phyloP scores from a whole-genome alignment of 2,329 filamentous ascomycete species.

The Lecanoromycetidae sp. region DNA sequence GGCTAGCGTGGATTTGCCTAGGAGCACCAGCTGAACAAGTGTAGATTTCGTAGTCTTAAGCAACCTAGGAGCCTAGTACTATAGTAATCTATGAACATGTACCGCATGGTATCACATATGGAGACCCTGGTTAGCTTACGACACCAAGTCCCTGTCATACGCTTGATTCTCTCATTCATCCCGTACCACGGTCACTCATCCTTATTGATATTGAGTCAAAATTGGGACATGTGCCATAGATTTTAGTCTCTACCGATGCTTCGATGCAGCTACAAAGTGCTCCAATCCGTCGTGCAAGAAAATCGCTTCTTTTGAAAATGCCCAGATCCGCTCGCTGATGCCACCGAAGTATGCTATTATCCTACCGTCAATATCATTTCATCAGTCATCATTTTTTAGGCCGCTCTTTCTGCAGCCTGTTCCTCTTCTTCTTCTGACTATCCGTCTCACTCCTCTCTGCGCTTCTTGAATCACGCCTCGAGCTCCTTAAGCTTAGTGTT shows the following conservation, averaged over 20 bases:
- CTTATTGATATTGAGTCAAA: not conserved
- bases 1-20: too few relatives aligned
- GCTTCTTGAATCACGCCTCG: not conserved
- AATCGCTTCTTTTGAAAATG: not conserved
- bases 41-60: too few relatives aligned
- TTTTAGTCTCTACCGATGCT: not conserved
- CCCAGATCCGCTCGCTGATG: not conserved
- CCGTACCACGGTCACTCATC: not conserved
- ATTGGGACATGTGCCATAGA: not conserved
- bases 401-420: not conserved
- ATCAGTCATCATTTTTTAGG: conserved; percentile 3
- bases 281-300: not conserved
- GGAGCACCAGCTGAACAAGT: too few relatives aligned
- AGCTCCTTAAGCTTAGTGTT: conserved; percentile 1
- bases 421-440: not conserved
- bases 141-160: too few relatives aligned
- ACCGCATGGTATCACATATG: too few relatives aligned
- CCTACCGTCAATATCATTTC: not conserved
- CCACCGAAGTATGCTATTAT: not conserved
- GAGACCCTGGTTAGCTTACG: too few relatives aligned
- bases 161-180: not conserved
- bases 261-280: not conserved
- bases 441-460: conserved; percentile 1
- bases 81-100: too few relatives aligned
- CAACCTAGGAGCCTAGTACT: too few relatives aligned